A percentile compares a stretch with the other conserved stretches of the same genome.
These are phyloP conservation scores for Collybia mongolica DNA, from an alignment of 768 basidiomycete species.

Conservation along the genomic window DNA sequence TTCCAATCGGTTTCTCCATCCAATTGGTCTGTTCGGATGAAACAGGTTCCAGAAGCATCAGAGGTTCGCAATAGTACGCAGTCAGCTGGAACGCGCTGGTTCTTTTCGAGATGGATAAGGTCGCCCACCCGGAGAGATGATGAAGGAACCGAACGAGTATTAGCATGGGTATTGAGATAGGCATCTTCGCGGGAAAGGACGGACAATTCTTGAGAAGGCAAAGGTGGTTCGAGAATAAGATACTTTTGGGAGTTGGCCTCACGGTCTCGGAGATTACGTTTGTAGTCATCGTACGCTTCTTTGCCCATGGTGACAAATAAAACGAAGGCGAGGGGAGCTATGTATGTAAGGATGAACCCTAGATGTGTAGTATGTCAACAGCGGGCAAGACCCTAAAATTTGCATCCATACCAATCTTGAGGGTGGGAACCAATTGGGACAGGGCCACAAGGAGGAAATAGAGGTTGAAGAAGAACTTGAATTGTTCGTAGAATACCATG, in stretches of 20 bases:
- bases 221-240: constrained; percentile 66
- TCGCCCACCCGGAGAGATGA: constrained; percentile 90
- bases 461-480: constrained; percentile 99
- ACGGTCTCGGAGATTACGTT: constrained; percentile 85
- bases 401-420: constrained; percentile 80
- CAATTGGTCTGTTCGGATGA: constrained; percentile 95
- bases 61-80: constrained; percentile 86
- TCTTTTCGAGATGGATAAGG: constrained; percentile 90
- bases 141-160: constrained; percentile 80
- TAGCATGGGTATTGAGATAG: constrained; percentile 45
- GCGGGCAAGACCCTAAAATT: neutral
- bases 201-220: constrained; percentile 29
- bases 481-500: constrained; percentile 96
- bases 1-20: constrained; percentile 99
- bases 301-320: constrained; percentile 96
- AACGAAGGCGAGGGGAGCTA: constrained; percentile 95
- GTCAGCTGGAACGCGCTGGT: constrained; percentile 95
- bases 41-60: constrained; percentile 90
- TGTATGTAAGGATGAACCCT: constrained; percentile 96
- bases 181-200: constrained; percentile 31
- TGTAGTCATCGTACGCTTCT: constrained; percentile 98
- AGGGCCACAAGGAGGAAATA: constrained; percentile 97
- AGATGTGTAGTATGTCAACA: neutral
- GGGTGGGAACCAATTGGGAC: constrained; percentile 92
- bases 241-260: constrained; percentile 96